Evolutionary conservation across 23 red algal genomes (phyloP).

Genomic region (Gracilaria gracilis): DNA sequence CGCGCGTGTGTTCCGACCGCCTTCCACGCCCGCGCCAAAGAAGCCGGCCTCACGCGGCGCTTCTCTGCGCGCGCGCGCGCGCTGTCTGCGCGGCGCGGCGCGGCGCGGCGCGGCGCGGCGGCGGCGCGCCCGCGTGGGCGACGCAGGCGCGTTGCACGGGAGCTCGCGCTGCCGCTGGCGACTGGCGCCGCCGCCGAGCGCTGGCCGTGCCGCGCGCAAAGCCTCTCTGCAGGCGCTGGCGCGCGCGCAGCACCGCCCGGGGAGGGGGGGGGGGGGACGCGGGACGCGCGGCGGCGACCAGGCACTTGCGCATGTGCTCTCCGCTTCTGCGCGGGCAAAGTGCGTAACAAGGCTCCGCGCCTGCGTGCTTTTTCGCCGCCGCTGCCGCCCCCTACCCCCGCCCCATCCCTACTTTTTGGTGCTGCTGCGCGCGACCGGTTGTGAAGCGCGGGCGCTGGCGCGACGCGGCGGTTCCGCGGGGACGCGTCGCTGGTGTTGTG

Average conservation of each 20-base stretch:
- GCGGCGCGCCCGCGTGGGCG: not conserved
- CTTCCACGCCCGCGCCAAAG: constrained; percentile 15
- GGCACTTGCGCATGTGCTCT: not conserved
- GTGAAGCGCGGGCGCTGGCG: too few species aligned
- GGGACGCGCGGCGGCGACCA: not conserved
- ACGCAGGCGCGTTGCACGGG: not conserved
- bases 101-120: not conserved
- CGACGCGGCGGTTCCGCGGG: too few species aligned
- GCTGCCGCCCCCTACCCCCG: not conserved
- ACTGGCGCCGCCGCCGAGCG: not conserved
- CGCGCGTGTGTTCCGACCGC: not conserved
- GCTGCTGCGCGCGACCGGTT: too few species aligned
- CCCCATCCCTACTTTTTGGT: not conserved
- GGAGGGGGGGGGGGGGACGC: too few species aligned
- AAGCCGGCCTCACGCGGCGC: not conserved
- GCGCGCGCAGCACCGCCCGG: too few species aligned
- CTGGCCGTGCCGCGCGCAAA: not conserved
- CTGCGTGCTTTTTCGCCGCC: not conserved
- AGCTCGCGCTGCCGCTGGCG: not conserved
- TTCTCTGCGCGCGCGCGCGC: not conserved
- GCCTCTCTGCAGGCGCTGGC: not conserved
- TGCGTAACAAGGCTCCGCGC: not conserved
- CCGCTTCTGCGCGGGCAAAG: not conserved
- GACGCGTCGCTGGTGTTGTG: too few species aligned
- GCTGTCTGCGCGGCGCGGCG: not conserved